Evolutionary conservation across 805 yeast genomes (phyloP).

Genomic region (Candida odintsovae): DNA sequence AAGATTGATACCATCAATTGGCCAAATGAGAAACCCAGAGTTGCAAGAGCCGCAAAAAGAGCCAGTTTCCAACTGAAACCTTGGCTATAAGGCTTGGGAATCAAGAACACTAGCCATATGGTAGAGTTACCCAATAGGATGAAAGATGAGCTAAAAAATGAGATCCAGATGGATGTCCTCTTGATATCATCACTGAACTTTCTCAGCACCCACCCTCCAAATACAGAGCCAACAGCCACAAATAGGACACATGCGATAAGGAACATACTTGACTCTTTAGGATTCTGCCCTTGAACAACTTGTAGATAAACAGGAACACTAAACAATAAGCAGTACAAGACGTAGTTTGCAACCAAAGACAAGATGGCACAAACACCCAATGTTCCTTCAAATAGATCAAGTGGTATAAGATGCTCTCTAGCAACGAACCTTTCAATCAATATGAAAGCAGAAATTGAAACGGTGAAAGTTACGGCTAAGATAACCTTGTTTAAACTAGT

Average conservation of each 20-base stretch:
- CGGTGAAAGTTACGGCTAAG: constrained; percentile 9
- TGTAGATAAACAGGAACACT: constrained; percentile 38
- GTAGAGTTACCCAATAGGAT: constrained; percentile 9
- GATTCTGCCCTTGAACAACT: constrained; percentile 32
- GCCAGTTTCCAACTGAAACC: constrained; percentile 12
- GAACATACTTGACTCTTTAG: constrained; percentile 36
- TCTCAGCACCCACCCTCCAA: too few species aligned
- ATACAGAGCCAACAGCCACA: too few species aligned
- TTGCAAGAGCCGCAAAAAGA: too few species aligned
- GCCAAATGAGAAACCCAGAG: too few species aligned
- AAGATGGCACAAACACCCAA: constrained; percentile 32
- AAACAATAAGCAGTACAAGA: constrained; percentile 31
- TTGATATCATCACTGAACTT: too few species aligned
- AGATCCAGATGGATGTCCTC: too few species aligned
- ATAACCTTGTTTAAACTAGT: constrained; percentile 8
- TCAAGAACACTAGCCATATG: constrained; percentile 16
- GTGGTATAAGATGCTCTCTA: constrained; percentile 34
- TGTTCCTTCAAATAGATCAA: constrained; percentile 31
- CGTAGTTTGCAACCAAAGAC: constrained; percentile 32
- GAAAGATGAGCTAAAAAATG: constrained; percentile 9
- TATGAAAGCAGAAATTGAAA: constrained; percentile 20
- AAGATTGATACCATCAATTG: constrained; percentile 24
- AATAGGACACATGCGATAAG: constrained; percentile 28
- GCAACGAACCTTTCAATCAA: constrained; percentile 33
- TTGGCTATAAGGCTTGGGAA: constrained; percentile 9